A percentile compares a stretch with the other conserved stretches of the same genome.
phyloP scores from a whole-genome alignment of 2,329 filamentous ascomycete species.

The Penicillium sp. region DNA sequence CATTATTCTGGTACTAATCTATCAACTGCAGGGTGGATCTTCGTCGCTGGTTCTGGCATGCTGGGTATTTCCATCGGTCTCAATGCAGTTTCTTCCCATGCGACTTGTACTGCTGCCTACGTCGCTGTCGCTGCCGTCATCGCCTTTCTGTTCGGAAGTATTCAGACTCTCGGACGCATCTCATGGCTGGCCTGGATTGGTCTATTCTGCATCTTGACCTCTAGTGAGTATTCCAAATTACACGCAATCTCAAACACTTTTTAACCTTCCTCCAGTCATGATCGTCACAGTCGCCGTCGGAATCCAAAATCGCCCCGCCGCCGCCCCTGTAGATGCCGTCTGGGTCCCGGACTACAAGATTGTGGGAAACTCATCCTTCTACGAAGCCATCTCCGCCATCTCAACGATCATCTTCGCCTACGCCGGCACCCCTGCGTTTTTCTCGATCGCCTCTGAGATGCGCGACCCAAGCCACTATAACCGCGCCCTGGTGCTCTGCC shows the following conservation, averaged over 20 bases:
- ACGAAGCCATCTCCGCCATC: slow-evolving; percentile 31
- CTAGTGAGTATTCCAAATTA: slow-evolving; percentile 11
- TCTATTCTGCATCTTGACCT: slow-evolving; percentile 18
- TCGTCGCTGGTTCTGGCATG: slow-evolving; percentile 23
- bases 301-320: slow-evolving; percentile 18
- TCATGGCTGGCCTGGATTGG: slow-evolving; percentile 24
- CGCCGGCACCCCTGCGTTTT: slow-evolving; percentile 35
- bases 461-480: slow-evolving; percentile 35
- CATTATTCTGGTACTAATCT: neutral
- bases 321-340: slow-evolving; percentile 13
- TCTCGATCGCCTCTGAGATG: slow-evolving; percentile 45
- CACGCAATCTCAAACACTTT: no score
- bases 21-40: slow-evolving; percentile 15
- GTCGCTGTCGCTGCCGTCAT: slow-evolving; percentile 18
- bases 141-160: slow-evolving; percentile 14
- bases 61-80: slow-evolving; percentile 20
- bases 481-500: slow-evolving; percentile 36
- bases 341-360: slow-evolving; percentile 24
- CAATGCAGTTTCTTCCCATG: slow-evolving; percentile 19
- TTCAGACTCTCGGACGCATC: slow-evolving; percentile 19
- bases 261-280: slow-evolving; percentile 8
- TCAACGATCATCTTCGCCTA: slow-evolving; percentile 34
- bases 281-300: slow-evolving; percentile 22
- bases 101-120: slow-evolving; percentile 19
- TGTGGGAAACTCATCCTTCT: slow-evolving; percentile 25